Evolutionary conservation across 495 filamentous ascomycete species (phyloP).

Genomic region (Jackrogersella minutella): DNA sequence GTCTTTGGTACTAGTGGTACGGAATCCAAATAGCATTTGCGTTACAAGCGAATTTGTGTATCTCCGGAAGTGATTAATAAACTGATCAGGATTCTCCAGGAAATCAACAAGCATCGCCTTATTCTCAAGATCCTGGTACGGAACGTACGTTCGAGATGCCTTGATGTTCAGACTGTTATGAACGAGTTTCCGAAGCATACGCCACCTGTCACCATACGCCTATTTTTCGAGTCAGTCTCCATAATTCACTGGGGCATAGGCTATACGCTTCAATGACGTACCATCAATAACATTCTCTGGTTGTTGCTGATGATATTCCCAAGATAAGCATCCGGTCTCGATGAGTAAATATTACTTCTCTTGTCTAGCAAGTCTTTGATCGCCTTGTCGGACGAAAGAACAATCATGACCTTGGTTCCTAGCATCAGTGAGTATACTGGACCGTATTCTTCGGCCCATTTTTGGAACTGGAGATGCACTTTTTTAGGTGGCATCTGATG

Average conservation of each 20-base stretch:
- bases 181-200: slow-evolving; percentile 52
- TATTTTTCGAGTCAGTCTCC: slow-evolving; percentile 15
- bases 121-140: slow-evolving; percentile 42
- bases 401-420: slow-evolving; percentile 42
- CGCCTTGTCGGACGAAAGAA: slow-evolving; percentile 44
- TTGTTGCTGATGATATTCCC: slow-evolving; percentile 22
- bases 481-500: slow-evolving; percentile 39
- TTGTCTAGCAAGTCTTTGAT: slow-evolving; percentile 46
- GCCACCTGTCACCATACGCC: slow-evolving; percentile 51
- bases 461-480: slow-evolving; percentile 34
- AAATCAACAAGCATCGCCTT: slow-evolving; percentile 41
- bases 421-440: slow-evolving; percentile 43
- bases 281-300: slow-evolving; percentile 54
- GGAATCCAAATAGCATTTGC: slow-evolving; percentile 64
- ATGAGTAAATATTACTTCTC: slow-evolving; percentile 44
- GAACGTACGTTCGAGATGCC: slow-evolving; percentile 44
- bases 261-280: slow-evolving; percentile 35
- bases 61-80: slow-evolving; percentile 48
- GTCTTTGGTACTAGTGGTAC: slow-evolving; percentile 58
- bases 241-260: neutral
- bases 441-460: slow-evolving; percentile 42
- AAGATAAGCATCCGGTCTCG: slow-evolving; percentile 37
- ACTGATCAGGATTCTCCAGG: slow-evolving; percentile 30
- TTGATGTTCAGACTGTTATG: slow-evolving; percentile 36
- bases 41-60: slow-evolving; percentile 65